Base-by-base conservation (phyloP, 768 basidiomycete genomes). In the Filobasidium wieringae region DNA sequence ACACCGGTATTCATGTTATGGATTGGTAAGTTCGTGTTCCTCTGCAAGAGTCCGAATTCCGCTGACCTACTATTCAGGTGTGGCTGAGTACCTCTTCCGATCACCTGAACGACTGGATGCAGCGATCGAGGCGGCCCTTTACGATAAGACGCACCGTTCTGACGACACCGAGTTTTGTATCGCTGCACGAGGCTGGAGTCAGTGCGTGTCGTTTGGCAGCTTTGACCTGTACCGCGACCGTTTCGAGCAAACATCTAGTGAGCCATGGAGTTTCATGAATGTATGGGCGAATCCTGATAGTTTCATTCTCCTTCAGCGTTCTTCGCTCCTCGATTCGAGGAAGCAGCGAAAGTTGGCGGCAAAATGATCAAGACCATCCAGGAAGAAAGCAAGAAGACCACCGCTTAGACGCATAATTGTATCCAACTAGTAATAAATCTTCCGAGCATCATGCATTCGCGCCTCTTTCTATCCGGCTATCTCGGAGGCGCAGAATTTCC, bases 1-100 rank as follows among this genome's bases (percentile, higher is more conserved):
- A 99, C 92, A 1, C 95, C 95, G 0, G 81, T 97, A 33, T 99
- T 99, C 76, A 82, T 91, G 53, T 79, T 99, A 61, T 96, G 93
- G 84, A 85, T 99, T 51, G 93, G 71, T 72, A 40, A 56, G 70
- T 68, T 17, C 3, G 15, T 9, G 34, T 6, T 6, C 1, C 17
- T 22, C 37, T 15, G 34, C 36, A 24, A 59, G 4, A 31, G 24
- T 26, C 53, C 31, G 27, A 14, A 34, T 14, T 27, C 22, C 22
- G 29, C 50, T 51, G 24, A 51, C 19, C 11, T 2, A 26, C 4
- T 39, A 5, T 32, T 4, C 51, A 72, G 71, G 93, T 30, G 90
- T 96, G 12, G 88, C 93, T 11, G 95, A 97, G 72, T 87, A 92
- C 73, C 80, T 99, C 11, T 99, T 96, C 77, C 79, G 86, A 41